A percentile compares a stretch with the other conserved stretches of the same genome.
phyloP scores from a whole-genome alignment of 108 stramenopile genomes.

The Pseudonitzschia multistriata region DNA sequence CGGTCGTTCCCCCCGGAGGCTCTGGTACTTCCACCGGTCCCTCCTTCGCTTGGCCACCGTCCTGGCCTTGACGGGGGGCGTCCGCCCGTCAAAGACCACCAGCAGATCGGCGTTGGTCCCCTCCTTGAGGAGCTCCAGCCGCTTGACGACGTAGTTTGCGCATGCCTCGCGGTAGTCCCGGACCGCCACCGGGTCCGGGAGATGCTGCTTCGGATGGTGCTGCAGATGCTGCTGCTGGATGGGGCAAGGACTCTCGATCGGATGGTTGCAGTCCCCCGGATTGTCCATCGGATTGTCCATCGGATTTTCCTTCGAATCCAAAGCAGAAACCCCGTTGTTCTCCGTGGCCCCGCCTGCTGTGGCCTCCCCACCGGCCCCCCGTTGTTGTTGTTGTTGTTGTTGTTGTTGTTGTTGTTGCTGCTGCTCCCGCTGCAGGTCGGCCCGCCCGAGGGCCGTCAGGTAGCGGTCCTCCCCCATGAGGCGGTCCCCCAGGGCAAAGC shows the following conservation, averaged over 20 bases:
- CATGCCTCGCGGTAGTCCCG: conserved; percentile 34
- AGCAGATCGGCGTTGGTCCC: conserved; percentile 49
- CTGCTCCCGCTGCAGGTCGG: conserved; percentile 28
- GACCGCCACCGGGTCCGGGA: background rate
- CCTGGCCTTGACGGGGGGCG: conserved; percentile 65
- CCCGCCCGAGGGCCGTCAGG: conserved; percentile 71
- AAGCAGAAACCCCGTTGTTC: background rate
- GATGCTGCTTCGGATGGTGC: conserved; percentile 20
- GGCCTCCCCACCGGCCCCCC: background rate
- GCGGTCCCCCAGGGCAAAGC: conserved; percentile 48
- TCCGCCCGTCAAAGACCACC: conserved; percentile 74
- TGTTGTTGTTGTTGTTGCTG: conserved; percentile 14
- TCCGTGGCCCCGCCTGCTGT: background rate
- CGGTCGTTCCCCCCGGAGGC: background rate
- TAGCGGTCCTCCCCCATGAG: conserved; percentile 69
- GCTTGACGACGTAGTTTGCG: conserved; percentile 42
- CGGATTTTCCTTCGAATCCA: background rate
- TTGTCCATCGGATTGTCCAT: background rate
- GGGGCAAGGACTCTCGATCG: too few species aligned
- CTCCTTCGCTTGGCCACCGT: conserved; percentile 25
- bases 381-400: conserved; percentile 18
- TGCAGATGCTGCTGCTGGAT: too few species aligned
- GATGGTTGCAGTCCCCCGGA: too few species aligned
- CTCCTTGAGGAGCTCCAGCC: conserved; percentile 45
- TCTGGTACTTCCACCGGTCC: background rate